phyloP scores from a whole-genome alignment of 1,284 basidiomycete genomes.

The Neonothopanus nambi region DNA sequence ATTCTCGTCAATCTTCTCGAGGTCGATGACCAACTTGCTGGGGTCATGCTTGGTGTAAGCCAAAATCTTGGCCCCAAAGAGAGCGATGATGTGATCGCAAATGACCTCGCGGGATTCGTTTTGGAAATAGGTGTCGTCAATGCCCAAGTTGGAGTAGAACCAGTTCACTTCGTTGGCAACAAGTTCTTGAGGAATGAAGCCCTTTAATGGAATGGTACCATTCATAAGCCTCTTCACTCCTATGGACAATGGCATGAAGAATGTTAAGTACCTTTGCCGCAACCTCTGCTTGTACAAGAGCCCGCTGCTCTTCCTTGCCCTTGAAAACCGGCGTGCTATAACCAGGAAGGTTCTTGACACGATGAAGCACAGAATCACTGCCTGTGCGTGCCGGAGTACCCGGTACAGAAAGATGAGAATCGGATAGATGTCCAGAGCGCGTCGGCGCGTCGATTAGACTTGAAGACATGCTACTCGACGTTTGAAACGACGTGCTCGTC shows the following conservation, averaged over 20 bases:
- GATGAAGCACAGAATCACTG: slow-evolving; percentile 27
- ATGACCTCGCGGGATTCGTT: slow-evolving; percentile 81
- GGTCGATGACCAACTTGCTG: slow-evolving; percentile 90
- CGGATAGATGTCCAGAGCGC: slow-evolving; percentile 3
- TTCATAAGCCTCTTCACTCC: slow-evolving; percentile 19
- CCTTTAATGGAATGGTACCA: slow-evolving; percentile 47
- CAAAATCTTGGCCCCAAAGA: slow-evolving; percentile 95
- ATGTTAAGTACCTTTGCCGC: slow-evolving; percentile 53
- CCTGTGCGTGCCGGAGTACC: slow-evolving; percentile 2
- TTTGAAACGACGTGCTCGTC: neutral
- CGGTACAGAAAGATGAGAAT: slow-evolving; percentile 11
- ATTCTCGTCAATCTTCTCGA: slow-evolving; percentile 87
- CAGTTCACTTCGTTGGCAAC: slow-evolving; percentile 90
- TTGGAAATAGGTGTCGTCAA: slow-evolving; percentile 93
- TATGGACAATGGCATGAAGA: slow-evolving; percentile 17
- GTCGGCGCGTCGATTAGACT: slow-evolving; percentile 7
- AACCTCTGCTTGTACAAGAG: slow-evolving; percentile 66
- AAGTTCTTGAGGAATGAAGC: slow-evolving; percentile 91
- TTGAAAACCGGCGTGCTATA: slow-evolving; percentile 82
- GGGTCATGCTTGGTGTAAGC: slow-evolving; percentile 96
- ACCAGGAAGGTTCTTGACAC: slow-evolving; percentile 62
- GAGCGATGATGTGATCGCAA: slow-evolving; percentile 90
- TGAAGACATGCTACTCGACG: slow-evolving; percentile 4
- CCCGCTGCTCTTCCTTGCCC: slow-evolving; percentile 78
- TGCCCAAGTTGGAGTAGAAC: slow-evolving; percentile 94